Conservation (phyloP, 768 basidiomycete genomes). For the Asterophora lycoperdoides region DNA sequence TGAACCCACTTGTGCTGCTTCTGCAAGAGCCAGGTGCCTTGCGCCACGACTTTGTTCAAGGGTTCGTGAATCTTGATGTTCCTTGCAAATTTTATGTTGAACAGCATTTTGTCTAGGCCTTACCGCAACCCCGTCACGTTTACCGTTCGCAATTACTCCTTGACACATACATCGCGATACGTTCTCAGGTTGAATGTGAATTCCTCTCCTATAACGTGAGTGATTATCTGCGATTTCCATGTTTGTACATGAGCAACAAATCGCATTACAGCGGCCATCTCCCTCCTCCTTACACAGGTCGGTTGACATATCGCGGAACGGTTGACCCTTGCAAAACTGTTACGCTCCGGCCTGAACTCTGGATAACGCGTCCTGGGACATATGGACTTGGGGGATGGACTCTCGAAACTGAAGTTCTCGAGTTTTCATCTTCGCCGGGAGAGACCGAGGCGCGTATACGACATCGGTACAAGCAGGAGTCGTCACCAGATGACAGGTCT, state of each 20-base stretch:
- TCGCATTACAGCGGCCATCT: slow-evolving; percentile 33
- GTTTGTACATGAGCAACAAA: neutral
- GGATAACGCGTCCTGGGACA: slow-evolving; percentile 58
- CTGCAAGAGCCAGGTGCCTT: slow-evolving; percentile 40
- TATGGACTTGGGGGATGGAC: slow-evolving; percentile 68
- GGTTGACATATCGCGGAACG: slow-evolving; percentile 59
- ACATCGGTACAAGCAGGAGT: slow-evolving; percentile 35
- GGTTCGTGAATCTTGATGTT: slow-evolving; percentile 44
- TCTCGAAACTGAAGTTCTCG: slow-evolving; percentile 61
- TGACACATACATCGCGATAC: slow-evolving; percentile 55
- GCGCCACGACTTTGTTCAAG: slow-evolving; percentile 62
- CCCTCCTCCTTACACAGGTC: slow-evolving; percentile 58
- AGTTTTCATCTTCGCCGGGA: slow-evolving; percentile 15
- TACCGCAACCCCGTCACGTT: slow-evolving; percentile 52
- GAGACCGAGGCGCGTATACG: slow-evolving; percentile 11
- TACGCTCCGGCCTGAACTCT: slow-evolving; percentile 48
- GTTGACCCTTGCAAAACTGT: slow-evolving; percentile 47
- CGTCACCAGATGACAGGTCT: slow-evolving; percentile 22
- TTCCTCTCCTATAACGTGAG: slow-evolving; percentile 10
- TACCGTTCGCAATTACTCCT: slow-evolving; percentile 67
- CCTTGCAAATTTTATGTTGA: neutral
- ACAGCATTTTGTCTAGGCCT: slow-evolving; percentile 36
- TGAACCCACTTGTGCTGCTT: slow-evolving; percentile 62
- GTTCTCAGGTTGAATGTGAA: slow-evolving; percentile 42
- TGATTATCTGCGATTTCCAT: neutral